phyloP scores from a whole-genome alignment of 768 basidiomycete species.

The Tulasnella sp. region DNA sequence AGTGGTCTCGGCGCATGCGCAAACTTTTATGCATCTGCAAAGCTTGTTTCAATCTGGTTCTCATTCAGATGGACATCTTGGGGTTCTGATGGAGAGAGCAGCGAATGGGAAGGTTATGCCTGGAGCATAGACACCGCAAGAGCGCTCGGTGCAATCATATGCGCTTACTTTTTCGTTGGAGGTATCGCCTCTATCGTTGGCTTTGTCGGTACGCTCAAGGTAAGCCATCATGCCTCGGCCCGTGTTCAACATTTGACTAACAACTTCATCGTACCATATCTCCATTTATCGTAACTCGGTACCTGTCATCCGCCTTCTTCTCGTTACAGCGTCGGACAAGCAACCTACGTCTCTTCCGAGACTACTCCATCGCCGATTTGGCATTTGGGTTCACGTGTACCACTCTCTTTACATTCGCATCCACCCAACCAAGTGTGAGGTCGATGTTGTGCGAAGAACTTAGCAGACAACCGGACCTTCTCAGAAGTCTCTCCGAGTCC shows the following conservation, averaged over 20 bases:
- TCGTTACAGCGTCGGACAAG: constrained; percentile 42
- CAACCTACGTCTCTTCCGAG: constrained; percentile 66
- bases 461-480: constrained; percentile 59
- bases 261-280: not conserved
- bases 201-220: constrained; percentile 55
- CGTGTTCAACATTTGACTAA: no score
- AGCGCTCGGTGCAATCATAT: constrained; percentile 48
- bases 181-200: constrained; percentile 53
- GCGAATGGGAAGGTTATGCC: constrained; percentile 35
- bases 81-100: constrained; percentile 33
- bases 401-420: constrained; percentile 41
- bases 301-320: not conserved
- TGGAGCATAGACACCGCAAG: constrained; percentile 33
- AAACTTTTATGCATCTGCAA: constrained; percentile 31
- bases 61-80: constrained; percentile 26
- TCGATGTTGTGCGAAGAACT: constrained; percentile 60
- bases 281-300: not conserved
- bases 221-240: constrained; percentile 24
- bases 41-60: constrained; percentile 34
- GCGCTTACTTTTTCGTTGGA: constrained; percentile 52
- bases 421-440: constrained; percentile 43
- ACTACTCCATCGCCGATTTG: constrained; percentile 70
- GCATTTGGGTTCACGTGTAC: constrained; percentile 52
- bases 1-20: constrained; percentile 31
- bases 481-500: constrained; percentile 54